Base-by-base conservation (phyloP, 108 stramenopile species). In the Bacterosira constricta region DNA sequence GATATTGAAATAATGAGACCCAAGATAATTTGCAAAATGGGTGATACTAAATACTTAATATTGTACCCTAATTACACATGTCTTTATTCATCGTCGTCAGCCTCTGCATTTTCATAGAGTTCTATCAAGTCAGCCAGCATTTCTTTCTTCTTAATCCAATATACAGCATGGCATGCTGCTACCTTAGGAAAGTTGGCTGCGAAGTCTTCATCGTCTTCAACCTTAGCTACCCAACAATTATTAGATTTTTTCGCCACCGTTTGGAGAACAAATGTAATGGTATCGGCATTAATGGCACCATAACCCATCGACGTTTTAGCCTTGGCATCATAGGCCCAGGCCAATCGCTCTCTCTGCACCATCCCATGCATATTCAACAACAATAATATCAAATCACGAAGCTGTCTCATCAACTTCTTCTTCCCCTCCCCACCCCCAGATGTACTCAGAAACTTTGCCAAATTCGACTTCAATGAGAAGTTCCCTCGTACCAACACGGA, bases 401-500 rank as follows among this genome's bases (percentile, higher is more conserved):
- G 76, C 46, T 86, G 80, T 17, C 67, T 77, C 53, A 89, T 63
- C 5, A 18, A 32, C 20, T 12, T 79, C 29, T 6, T 36, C 25
- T 61, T 66, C 37, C 27, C 30, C 59, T 17, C 30, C 12, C 51
- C 60, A 21, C 49, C 49, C 21, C 9, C 21, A 12, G 30, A 11
- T 1, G 30, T 2, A 35, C 53, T 58, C 3, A 80, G 27, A 32
- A 81, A 66, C 26, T 69, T 61, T 47, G 89, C 31, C 31, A 95
- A 56, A 41, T 42, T 65, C 20, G 85, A 86, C 31, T 90, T 83
- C n/a, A 95, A 49, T 7, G 81, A 71, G 78, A 89, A 92, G 68
- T 92, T 95, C 0, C 94, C 94, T 52, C 90, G 72, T 1, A 95
- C 94, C 63, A 90, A 59, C 2, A 89, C 82, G 7, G 94, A 91